Evolutionary conservation across 73 alveolate genomes (phyloP).

Genomic region (Durusdinium trenchii): DNA sequence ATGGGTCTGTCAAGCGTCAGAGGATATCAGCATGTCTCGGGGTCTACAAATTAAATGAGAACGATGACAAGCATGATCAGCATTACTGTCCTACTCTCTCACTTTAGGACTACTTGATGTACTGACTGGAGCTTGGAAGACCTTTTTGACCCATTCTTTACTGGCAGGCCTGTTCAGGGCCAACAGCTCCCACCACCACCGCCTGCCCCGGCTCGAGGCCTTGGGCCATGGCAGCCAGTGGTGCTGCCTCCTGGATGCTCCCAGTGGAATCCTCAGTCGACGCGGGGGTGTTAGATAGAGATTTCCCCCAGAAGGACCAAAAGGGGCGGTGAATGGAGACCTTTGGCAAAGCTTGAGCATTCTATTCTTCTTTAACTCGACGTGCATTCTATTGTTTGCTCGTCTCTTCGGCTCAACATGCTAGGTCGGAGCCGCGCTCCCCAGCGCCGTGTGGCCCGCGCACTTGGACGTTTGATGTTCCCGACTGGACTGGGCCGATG

Average conservation of each 20-base stretch:
- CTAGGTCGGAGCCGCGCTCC: conserved; percentile 31
- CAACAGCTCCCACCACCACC: background rate
- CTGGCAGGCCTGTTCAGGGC: too few species aligned
- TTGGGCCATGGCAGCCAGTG: conserved; percentile 94
- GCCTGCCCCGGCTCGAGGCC: conserved; percentile 9
- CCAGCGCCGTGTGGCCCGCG: conserved; percentile 24
- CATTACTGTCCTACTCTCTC: too few species aligned
- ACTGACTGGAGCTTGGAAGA: too few species aligned
- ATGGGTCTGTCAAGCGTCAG: too few species aligned
- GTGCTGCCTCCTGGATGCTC: conserved; percentile 88
- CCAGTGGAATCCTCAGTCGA: background rate
- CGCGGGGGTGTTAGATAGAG: background rate
- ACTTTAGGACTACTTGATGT: too few species aligned
- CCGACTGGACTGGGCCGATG: background rate
- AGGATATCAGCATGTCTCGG: too few species aligned
- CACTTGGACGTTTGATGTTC: background rate
- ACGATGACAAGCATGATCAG: too few species aligned
- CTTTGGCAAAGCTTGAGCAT: background rate
- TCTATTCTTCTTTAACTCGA: too few species aligned
- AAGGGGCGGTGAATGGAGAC: background rate
- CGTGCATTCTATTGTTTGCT: background rate
- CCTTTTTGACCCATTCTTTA: too few species aligned
- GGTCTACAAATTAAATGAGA: too few species aligned
- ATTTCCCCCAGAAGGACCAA: background rate
- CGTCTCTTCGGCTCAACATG: background rate